Percentiles rank a stretch among this genome's conserved stretches.
Conservation (phyloP, 768 basidiomycete species). For the Leccinum ochraceum region DNA sequence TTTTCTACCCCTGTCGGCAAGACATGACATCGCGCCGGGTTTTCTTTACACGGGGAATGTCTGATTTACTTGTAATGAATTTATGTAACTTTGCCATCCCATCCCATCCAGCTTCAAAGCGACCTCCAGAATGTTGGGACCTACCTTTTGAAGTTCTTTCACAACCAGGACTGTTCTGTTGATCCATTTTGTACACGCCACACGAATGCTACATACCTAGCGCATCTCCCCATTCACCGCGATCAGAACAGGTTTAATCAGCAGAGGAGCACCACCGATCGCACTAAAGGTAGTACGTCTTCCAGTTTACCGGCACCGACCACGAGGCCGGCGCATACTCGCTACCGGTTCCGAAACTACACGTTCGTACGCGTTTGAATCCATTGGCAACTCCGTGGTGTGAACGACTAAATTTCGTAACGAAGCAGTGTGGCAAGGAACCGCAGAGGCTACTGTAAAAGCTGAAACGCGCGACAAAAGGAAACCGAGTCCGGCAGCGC, state of each 20-base stretch:
- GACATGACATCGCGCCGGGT: not conserved
- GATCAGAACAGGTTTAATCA: not conserved
- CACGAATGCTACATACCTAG: constrained; percentile 7
- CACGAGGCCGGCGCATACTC: not conserved
- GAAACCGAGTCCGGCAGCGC: constrained; percentile 1
- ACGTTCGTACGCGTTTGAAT: not conserved
- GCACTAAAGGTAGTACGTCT: not conserved
- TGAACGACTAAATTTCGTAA: not conserved
- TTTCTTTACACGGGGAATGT: constrained; percentile 9
- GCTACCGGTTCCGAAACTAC: not conserved
- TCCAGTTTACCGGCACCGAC: not conserved
- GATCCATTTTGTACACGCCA: constrained; percentile 5
- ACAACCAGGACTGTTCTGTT: not conserved
- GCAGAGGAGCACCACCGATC: not conserved
- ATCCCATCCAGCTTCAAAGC: constrained; percentile 3
- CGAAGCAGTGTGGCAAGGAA: constrained; percentile 3
- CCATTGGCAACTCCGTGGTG: not conserved
- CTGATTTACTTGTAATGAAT: constrained; percentile 17
- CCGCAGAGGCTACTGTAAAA: not conserved
- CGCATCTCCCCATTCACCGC: not conserved
- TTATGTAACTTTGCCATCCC: constrained; percentile 1
- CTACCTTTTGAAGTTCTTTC: not conserved
- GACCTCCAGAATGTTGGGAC: not conserved
- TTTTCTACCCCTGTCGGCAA: constrained; percentile 16
- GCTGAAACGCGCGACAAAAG: not conserved